Base-by-base conservation (phyloP, 495 filamentous ascomycete genomes). In the Penicillium alfredii region DNA sequence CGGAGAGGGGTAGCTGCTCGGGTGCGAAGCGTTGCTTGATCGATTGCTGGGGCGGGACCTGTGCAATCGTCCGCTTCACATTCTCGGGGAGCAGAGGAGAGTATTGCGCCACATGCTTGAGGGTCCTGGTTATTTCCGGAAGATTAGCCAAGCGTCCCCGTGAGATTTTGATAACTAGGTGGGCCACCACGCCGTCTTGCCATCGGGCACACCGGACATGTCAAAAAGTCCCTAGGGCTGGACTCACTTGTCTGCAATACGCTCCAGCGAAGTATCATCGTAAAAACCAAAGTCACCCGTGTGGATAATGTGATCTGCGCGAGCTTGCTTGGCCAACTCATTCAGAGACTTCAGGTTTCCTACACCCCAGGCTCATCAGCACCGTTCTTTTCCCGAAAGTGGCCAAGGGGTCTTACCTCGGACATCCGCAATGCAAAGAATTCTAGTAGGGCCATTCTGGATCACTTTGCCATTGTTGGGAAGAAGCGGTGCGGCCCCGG, bases 241-340 rank as follows among this genome's bases (percentile, higher is more conserved):
- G 27, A 72, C 86, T 73, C 62, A 98, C 92, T 99, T 99, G 60
- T 99, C 93, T 6, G 92, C 92, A 70, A 99, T 97, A 38, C 93
- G 84, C 51, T 99, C 89, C 20, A 99, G 68, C 7, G 93, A 99
- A 25, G 79, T 83, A 33, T 93, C 86, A 57, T 99, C 93, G 64
- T 99, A 99, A 67, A 99, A 99, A 35, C 93, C 93, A 57, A 99
- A 99, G 57, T 99, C 93, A 56, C 93, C 93, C 21, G 93, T 97
- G 64, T 99, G 92, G 45, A 99, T 85, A 52, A 99, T 93, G 60
- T 94, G 84, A 63, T 95, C 87, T 35, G 92, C 92, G 53, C 82
- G 82, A 35, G 93, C 92, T 53, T 88, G 80, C 59, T 82, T 88
- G 40, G 93, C 93, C 35, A 97, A 79, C 25, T 97, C 88, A 68